Conservation (phyloP, 169 alveolate species). For the Plasmodium ovale region DNA sequence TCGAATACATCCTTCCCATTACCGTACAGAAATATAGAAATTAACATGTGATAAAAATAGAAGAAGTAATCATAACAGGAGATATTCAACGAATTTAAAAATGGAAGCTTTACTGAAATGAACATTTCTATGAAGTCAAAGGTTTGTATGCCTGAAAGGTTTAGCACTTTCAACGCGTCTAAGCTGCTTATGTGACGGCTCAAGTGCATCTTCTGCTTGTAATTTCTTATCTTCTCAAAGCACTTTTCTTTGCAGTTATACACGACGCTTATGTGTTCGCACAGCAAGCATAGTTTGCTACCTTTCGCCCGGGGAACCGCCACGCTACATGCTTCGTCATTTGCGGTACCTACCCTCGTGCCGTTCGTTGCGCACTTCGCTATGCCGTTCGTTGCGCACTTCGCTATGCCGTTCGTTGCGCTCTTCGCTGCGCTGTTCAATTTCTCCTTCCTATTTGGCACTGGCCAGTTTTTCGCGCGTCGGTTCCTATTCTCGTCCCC, state of each 20-base stretch:
- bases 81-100: conserved; percentile 25
- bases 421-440: no score
- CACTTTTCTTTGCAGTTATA: conserved; percentile 40
- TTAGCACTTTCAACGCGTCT: conserved; percentile 2
- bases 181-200: conserved; percentile 28
- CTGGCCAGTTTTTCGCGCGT: no score
- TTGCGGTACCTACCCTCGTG: no score
- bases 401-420: neutral
- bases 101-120: conserved; percentile 25
- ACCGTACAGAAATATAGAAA: conserved; percentile 46
- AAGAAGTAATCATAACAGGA: conserved; percentile 61
- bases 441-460: no score
- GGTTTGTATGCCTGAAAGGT: conserved; percentile 51
- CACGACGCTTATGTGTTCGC: conserved; percentile 46
- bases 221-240: conserved; percentile 52
- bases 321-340: no score
- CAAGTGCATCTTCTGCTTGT: conserved; percentile 31
- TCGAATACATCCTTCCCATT: conserved; percentile 41
- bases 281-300: conserved; percentile 18
- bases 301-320: no score
- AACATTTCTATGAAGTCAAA: conserved; percentile 60
- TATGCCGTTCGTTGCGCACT: no score
- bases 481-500: no score
- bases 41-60: conserved; percentile 51
- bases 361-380: no score